Evolutionary conservation across 164 flowering plant species (phyloP).

Genomic region (Taxillus chinensis): DNA sequence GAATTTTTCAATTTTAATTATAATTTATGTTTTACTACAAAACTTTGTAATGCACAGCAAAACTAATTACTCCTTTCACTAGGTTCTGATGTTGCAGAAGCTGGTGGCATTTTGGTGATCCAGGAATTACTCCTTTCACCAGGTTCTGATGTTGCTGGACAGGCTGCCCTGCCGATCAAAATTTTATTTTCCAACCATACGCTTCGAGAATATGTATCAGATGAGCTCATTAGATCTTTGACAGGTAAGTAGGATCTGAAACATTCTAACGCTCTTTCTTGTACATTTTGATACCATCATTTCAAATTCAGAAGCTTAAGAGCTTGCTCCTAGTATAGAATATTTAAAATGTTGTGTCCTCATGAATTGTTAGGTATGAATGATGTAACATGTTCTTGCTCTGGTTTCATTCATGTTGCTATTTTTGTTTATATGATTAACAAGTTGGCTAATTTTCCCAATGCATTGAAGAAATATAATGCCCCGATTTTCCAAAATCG

Average conservation of each 20-base stretch:
- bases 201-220: constrained; percentile 80
- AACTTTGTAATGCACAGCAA: constrained; percentile 80
- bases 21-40: too few relatives aligned
- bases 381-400: too few relatives aligned
- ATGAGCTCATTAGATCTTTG: constrained; percentile 78
- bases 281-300: neutral
- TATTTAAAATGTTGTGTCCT: neutral
- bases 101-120: constrained; percentile 76
- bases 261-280: neutral
- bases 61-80: too few relatives aligned
- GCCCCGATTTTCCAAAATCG: too few relatives aligned
- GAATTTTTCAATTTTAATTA: too few relatives aligned
- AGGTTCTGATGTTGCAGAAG: constrained; percentile 93
- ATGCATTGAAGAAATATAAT: too few relatives aligned
- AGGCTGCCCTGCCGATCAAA: constrained; percentile 72
- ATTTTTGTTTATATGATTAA: too few relatives aligned
- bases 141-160: constrained; percentile 57
- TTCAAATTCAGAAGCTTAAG: neutral
- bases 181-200: constrained; percentile 79
- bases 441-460: too few relatives aligned
- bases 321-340: neutral
- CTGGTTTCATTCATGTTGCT: too few relatives aligned
- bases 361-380: neutral
- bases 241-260: constrained; percentile 41
- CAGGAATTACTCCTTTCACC: constrained; percentile 69